phyloP scores from a whole-genome alignment of 2,329 filamentous ascomycete genomes.

The Dothistroma pini region DNA sequence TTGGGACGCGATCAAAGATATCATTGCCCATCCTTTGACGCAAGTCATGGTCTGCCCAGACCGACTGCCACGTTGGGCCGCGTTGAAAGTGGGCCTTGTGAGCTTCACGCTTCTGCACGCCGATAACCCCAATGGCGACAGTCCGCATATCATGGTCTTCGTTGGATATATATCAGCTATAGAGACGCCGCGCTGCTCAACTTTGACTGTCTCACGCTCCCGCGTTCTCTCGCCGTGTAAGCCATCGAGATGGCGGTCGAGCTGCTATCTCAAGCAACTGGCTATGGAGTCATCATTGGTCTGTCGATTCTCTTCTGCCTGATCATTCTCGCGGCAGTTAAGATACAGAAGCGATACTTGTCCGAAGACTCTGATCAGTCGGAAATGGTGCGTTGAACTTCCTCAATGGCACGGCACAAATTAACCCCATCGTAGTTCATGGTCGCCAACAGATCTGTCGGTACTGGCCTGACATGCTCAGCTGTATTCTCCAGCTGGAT shows the following conservation, averaged over 20 bases:
- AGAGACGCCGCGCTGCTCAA: neutral
- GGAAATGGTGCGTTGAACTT: constrained; percentile 35
- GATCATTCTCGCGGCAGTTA: constrained; percentile 47
- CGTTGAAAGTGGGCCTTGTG: constrained; percentile 2
- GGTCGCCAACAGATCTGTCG: constrained; percentile 32
- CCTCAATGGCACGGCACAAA: no score
- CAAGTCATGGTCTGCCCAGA: neutral
- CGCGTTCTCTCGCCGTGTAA: neutral
- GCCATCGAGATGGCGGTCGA: constrained; percentile 19
- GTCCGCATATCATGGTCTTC: constrained; percentile 11
- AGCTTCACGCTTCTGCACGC: neutral
- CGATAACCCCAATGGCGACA: constrained; percentile 12
- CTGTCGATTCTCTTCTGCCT: constrained; percentile 47
- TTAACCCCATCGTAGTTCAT: constrained; percentile 30
- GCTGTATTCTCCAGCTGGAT: constrained; percentile 36
- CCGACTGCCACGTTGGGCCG: neutral
- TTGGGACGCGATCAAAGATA: neutral
- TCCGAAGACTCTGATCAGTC: constrained; percentile 44
- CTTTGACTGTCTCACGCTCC: neutral
- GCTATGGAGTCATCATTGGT: constrained; percentile 50
- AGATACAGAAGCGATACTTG: constrained; percentile 44
- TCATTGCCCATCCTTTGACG: neutral
- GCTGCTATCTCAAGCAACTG: constrained; percentile 32
- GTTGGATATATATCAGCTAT: neutral
- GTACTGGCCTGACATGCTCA: constrained; percentile 31